A percentile compares a stretch with the other conserved stretches of the same genome.
Conservation (phyloP, 208 protist genomes). For the Trypanosoma melophagium region DNA sequence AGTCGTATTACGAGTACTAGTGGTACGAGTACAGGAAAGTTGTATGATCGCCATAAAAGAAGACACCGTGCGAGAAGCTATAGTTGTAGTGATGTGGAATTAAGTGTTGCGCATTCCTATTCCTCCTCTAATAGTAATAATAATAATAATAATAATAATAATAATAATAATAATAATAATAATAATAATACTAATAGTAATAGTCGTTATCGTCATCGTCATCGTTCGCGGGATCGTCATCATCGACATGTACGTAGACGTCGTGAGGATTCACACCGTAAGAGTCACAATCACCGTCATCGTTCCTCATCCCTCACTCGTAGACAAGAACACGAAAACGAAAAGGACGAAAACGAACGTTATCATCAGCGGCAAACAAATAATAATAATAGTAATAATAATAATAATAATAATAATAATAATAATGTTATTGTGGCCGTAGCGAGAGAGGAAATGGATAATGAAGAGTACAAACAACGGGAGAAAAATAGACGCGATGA, state of each 20-base stretch:
- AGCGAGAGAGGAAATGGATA: neutral
- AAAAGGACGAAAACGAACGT: neutral
- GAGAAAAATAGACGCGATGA: neutral
- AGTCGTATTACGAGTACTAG: no score
- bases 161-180: constrained; percentile 7
- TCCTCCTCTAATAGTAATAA: no score
- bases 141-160: neutral
- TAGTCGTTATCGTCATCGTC: constrained; percentile 12
- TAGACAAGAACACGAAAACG: neutral
- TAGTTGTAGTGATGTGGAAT: no score
- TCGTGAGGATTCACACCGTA: neutral
- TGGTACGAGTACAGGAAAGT: no score
- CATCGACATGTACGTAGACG: neutral
- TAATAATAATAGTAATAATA: neutral
- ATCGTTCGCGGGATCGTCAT: constrained; percentile 13
- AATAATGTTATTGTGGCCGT: neutral
- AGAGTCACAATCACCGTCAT: neutral
- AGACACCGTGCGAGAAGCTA: no score
- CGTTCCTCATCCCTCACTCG: neutral
- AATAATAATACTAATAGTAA: neutral
- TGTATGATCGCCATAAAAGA: no score
- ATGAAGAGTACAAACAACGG: neutral
- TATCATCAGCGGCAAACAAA: neutral
- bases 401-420: constrained; percentile 11
- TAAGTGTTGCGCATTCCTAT: no score